Evolutionary conservation across 805 yeast genomes (phyloP).

Genomic region (Cyberlindnera meyerae): DNA sequence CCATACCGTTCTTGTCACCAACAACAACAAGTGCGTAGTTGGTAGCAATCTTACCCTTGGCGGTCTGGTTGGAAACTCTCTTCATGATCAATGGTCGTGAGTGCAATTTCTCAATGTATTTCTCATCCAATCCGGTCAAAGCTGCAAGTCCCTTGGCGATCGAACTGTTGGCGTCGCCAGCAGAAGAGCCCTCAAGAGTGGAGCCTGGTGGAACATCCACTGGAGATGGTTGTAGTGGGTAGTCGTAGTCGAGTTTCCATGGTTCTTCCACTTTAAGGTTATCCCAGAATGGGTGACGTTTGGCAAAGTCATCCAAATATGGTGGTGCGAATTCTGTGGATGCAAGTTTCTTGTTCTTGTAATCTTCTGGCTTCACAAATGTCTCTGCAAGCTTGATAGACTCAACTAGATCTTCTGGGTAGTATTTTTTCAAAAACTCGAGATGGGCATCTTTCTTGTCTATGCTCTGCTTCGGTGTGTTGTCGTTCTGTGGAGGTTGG

Average conservation of each 20-base stretch:
- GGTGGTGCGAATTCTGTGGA: conserved; percentile 61
- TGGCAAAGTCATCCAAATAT: conserved; percentile 64
- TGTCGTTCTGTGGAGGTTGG: conserved; percentile 2
- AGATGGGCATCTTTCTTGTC: conserved; percentile 25
- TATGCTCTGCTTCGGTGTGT: conserved; percentile 2
- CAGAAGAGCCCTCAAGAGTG: conserved; percentile 22
- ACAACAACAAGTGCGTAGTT: conserved; percentile 83
- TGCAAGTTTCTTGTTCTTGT: conserved; percentile 36
- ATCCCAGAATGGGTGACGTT: conserved; percentile 75
- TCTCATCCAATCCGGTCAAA: conserved; percentile 61
- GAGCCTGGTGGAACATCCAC: conserved; percentile 50
- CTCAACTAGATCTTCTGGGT: conserved; percentile 75
- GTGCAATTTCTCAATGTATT: conserved; percentile 54
- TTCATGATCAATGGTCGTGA: conserved; percentile 69
- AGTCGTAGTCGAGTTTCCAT: conserved; percentile 41
- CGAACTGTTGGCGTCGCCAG: conserved; percentile 18
- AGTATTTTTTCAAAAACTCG: conserved; percentile 56
- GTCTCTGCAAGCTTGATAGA: conserved; percentile 80
- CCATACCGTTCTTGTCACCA: conserved; percentile 90
- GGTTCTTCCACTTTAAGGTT: conserved; percentile 45
- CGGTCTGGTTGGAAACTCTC: conserved; percentile 85
- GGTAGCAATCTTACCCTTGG: conserved; percentile 83
- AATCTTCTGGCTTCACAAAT: conserved; percentile 60
- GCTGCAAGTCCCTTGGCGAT: conserved; percentile 52
- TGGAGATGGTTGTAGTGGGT: conserved; percentile 57